Conservation (phyloP, 2,329 filamentous ascomycete genomes). For the Colletotrichum filicis region DNA sequence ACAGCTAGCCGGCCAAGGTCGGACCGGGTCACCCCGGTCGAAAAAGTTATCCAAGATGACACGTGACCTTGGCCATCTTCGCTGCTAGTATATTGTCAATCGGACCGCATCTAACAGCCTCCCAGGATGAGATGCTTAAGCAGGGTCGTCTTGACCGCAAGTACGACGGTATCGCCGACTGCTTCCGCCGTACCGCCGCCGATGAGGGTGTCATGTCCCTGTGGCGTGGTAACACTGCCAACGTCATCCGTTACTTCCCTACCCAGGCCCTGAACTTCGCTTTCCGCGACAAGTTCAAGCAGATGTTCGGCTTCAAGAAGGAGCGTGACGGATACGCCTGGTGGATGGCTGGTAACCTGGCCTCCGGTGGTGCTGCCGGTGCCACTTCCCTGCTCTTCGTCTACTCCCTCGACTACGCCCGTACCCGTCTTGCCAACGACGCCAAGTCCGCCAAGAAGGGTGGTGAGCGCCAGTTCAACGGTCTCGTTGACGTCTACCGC, state of each 20-base stretch:
- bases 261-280: constrained; percentile 99
- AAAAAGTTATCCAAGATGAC: neutral
- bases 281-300: constrained; percentile 99
- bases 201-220: constrained; percentile 94
- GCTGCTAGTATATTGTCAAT: too few relatives aligned
- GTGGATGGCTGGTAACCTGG: constrained; percentile 99
- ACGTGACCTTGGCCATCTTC: constrained; percentile 24
- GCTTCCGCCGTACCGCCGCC: constrained; percentile 91
- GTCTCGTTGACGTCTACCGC: constrained; percentile 99
- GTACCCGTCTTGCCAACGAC: constrained; percentile 99
- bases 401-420: constrained; percentile 99
- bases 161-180: constrained; percentile 93
- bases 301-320: constrained; percentile 99
- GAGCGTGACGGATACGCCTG: constrained; percentile 96
- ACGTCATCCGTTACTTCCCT: constrained; percentile 99
- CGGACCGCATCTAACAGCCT: constrained; percentile 43
- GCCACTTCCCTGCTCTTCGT: constrained; percentile 99
- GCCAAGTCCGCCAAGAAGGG: constrained; percentile 97
- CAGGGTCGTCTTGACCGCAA: constrained; percentile 97
- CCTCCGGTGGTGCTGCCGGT: constrained; percentile 99
- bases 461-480: constrained; percentile 99
- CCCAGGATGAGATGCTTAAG: constrained; percentile 99
- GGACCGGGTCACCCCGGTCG: constrained; percentile 16
- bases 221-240: constrained; percentile 99
- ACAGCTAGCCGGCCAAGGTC: constrained; percentile 12